Conservation (phyloP, 2,329 filamentous ascomycete genomes). For the Bisporella sp. region DNA sequence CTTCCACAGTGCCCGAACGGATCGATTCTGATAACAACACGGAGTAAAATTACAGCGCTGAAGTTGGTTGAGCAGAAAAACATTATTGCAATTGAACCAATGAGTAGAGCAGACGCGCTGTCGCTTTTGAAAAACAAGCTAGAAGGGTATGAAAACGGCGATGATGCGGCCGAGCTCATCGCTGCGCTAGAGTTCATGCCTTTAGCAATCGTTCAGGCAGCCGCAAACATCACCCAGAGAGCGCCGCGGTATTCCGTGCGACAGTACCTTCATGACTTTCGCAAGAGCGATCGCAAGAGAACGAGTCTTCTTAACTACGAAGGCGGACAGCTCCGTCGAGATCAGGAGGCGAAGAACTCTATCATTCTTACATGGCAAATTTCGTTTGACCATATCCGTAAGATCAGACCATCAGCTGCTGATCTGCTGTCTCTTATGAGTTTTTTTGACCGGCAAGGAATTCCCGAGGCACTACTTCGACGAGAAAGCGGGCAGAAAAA, state of each 20-base stretch:
- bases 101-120: conserved; percentile 20
- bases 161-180: conserved; percentile 12
- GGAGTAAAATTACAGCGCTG: conserved; percentile 10
- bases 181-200: conserved; percentile 23
- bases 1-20: conserved; percentile 16
- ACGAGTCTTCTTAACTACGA: conserved; percentile 24
- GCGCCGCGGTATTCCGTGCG: conserved; percentile 24
- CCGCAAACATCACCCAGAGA: conserved; percentile 13
- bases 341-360: conserved; percentile 26
- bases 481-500: conserved; percentile 7
- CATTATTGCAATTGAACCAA: conserved; percentile 24
- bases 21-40: conserved; percentile 21
- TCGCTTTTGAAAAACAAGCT: conserved; percentile 26
- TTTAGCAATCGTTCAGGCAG: conserved; percentile 4
- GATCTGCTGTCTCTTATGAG: conserved; percentile 25
- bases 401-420: conserved; percentile 28
- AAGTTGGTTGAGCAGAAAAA: conserved; percentile 16
- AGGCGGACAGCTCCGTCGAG: conserved; percentile 26
- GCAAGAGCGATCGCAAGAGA: conserved; percentile 25
- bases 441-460: conserved; percentile 34
- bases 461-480: conserved; percentile 29
- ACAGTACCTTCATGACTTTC: conserved; percentile 32
- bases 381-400: conserved; percentile 10
- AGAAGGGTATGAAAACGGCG: conserved; percentile 2
- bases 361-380: conserved; percentile 31